Conservation (phyloP, 345 rosid species). For the Eucalyptus cloeziana region DNA sequence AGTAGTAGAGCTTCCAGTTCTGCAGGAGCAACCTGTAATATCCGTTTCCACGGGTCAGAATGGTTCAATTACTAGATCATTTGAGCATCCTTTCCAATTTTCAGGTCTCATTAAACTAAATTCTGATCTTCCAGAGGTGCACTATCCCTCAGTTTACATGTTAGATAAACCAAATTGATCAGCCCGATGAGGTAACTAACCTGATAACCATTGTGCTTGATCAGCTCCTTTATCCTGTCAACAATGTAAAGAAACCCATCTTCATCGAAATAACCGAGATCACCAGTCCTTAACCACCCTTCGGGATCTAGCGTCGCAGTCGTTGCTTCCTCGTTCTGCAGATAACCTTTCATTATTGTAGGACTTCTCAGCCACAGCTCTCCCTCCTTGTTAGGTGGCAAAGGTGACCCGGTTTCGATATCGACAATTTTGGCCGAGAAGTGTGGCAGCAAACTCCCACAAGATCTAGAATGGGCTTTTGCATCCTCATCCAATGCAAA, state of each 20-base stretch:
- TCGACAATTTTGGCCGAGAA: conserved; percentile 38
- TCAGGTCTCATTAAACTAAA: not conserved
- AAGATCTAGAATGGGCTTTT: conserved; percentile 20
- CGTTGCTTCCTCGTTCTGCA: conserved; percentile 38
- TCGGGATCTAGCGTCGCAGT: conserved; percentile 21
- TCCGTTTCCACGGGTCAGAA: not conserved
- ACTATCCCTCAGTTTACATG: not conserved
- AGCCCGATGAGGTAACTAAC: not conserved
- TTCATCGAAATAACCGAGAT: conserved; percentile 44
- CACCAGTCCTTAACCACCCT: conserved; percentile 62
- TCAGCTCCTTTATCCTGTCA: conserved; percentile 62
- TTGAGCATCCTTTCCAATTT: not conserved
- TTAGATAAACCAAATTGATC: not conserved
- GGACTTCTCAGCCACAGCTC: conserved; percentile 48
- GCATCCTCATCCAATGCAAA: conserved; percentile 8
- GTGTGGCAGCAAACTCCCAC: conserved; percentile 26
- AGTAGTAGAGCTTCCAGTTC: conserved; percentile 53
- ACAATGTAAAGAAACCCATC: conserved; percentile 41
- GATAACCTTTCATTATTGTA: conserved; percentile 37
- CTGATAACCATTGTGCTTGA: conserved; percentile 66
- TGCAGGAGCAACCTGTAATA: conserved; percentile 55
- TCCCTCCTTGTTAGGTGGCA: conserved; percentile 26
- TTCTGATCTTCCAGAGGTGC: not conserved
- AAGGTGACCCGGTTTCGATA: conserved; percentile 15
- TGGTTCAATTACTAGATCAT: not conserved